Evolutionary conservation across 176 grass and related monocot genomes (phyloP).

Genomic region (Oryza brachyantha): DNA sequence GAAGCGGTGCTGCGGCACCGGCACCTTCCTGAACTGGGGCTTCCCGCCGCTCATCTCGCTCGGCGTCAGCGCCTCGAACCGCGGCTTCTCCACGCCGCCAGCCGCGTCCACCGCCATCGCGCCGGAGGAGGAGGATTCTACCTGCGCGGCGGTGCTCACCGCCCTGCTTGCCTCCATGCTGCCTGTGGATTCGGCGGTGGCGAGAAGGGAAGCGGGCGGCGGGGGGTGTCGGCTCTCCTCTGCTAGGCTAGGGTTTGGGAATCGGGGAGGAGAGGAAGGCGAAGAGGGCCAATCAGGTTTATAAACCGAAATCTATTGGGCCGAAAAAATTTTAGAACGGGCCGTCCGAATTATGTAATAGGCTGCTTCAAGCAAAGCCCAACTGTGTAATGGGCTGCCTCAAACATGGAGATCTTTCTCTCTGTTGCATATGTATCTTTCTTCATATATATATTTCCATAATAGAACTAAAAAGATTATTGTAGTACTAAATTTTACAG

Average conservation of each 20-base stretch:
- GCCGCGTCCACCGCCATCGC: neutral
- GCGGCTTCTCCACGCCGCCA: constrained; percentile 28
- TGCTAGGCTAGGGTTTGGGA: neutral
- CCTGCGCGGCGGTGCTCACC: neutral
- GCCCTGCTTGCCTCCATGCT: neutral
- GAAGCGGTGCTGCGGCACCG: constrained; percentile 52
- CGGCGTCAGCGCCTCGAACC: constrained; percentile 56
- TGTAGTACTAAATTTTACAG: neutral
- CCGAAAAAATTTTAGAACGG: neutral
- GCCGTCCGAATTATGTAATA: neutral
- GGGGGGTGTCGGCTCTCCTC: neutral
- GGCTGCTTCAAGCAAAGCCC: neutral
- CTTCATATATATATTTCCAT: too few relatives aligned
- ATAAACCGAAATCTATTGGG: neutral
- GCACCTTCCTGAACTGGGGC: constrained; percentile 59
- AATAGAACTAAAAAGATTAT: neutral
- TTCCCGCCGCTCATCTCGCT: constrained; percentile 71
- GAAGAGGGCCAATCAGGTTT: neutral
- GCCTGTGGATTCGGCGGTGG: neutral
- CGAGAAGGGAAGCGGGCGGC: neutral
- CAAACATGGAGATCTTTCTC: neutral
- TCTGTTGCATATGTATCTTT: neutral
- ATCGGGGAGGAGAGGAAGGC: neutral
- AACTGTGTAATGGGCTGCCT: neutral
- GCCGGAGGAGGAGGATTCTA: neutral